phyloP scores from a whole-genome alignment of 2,329 filamentous ascomycete genomes.

The Aspergillus eucalypticola region DNA sequence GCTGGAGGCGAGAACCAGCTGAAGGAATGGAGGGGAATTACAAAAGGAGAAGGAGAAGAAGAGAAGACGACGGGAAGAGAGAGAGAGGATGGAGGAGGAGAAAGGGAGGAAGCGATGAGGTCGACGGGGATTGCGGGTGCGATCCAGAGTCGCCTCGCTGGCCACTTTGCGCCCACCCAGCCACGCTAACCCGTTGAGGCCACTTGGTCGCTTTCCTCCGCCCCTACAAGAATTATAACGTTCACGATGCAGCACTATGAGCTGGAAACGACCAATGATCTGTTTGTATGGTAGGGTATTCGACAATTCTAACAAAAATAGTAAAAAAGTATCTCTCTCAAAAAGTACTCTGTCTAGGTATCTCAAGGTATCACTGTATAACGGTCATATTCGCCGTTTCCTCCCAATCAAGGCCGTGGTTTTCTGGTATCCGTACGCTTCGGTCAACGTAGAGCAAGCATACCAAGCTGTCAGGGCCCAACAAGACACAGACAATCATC shows the following conservation, averaged over 20 bases:
- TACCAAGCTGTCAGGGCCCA: slow-evolving; percentile 27
- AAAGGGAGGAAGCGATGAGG: slow-evolving; percentile 26
- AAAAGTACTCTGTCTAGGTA: neutral
- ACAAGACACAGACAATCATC: slow-evolving; percentile 60
- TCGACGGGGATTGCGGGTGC: slow-evolving; percentile 29
- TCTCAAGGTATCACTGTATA: slow-evolving; percentile 13
- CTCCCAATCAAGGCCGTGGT: neutral
- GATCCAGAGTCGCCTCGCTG: slow-evolving; percentile 34
- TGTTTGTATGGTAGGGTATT: neutral
- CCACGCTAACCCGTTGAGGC: slow-evolving; percentile 40
- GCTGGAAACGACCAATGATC: neutral
- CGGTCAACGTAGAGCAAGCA: neutral
- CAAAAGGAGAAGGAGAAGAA: slow-evolving; percentile 28
- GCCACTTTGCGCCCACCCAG: slow-evolving; percentile 39
- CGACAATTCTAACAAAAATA: neutral
- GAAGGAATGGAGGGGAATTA: slow-evolving; percentile 33
- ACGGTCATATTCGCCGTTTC: neutral
- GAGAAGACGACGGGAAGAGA: slow-evolving; percentile 24
- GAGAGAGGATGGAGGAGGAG: slow-evolving; percentile 23
- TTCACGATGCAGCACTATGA: neutral
- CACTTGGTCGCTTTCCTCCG: slow-evolving; percentile 38
- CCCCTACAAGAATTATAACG: neutral
- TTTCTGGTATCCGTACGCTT: neutral
- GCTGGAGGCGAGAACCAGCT: slow-evolving; percentile 36
- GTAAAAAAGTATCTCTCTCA: neutral